Evolutionary conservation across 257 asterid genomes (phyloP), one percentile per base, ranked within the genome.

Genomic region (Anisodus acutangulus): DNA sequence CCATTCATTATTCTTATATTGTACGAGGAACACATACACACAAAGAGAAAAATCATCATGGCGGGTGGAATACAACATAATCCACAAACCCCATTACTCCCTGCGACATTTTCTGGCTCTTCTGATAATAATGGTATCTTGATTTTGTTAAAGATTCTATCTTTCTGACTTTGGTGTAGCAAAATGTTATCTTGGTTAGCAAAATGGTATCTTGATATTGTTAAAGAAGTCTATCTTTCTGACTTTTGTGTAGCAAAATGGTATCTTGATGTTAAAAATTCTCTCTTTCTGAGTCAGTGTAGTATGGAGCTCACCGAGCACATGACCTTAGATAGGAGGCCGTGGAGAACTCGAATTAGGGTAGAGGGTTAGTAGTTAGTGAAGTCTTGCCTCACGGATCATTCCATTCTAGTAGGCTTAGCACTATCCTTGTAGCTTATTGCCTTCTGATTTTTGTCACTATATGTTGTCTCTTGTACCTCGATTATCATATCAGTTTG

Each of bases 11-110:
- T 26, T 3, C 9, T 39, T 4, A 37, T 68, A 15, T 16, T 5
- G 45, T 43, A 41, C 58, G 13, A 76, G 47, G 47, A 76, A 10
- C 1, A 43, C 35, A 41, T 2, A 0, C 4, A 54, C 0, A 55
- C 5, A 67, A 4, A 37, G 8, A 13, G 16, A 41, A 16, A 8
- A 3, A 41, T 16, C 4, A 71, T 17, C 3, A 71, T 76, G 81
- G 26, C 15, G 26, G 63, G 15, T 76, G 81, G 62, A 76, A 76
- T 7, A 26, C 26, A 76, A 76, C 15, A 76, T 76, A 4, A 76
- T 51, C 4, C 26, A 51, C 47, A 76, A 13, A 76, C 47, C 60
- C 60, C 81, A 76, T 51, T 76, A 26, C 58, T 76, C 13, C 13
- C 7, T 2, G 59, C 60, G 2, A 47, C 41, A 9, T 9, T 43